Percentiles rank a stretch among this genome's conserved stretches.
phyloP scores from a whole-genome alignment of 768 basidiomycete species.

The Kwoniella sp. region DNA sequence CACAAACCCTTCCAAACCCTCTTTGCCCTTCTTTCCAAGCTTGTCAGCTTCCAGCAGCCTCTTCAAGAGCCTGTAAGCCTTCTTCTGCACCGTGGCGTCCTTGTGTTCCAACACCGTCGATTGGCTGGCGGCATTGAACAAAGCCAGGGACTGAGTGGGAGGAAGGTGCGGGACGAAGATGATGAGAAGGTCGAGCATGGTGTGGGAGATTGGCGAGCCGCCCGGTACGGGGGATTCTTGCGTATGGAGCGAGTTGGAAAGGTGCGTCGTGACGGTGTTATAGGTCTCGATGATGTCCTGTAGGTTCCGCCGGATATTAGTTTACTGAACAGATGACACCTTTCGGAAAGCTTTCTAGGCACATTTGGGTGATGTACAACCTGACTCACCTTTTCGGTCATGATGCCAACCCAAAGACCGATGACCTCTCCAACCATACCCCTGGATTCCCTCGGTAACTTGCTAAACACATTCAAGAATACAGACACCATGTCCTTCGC shows the following conservation, averaged over 20 bases:
- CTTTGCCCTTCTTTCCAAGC: conserved; percentile 49
- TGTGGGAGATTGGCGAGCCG: conserved; percentile 61
- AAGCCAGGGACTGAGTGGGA: conserved; percentile 62
- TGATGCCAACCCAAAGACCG: conserved; percentile 79
- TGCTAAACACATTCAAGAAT: conserved; percentile 94
- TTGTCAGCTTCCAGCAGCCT: conserved; percentile 71
- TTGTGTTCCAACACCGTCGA: conserved; percentile 70
- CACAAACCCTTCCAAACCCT: conserved; percentile 64
- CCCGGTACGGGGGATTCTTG: conserved; percentile 37
- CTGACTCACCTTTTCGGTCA: conserved; percentile 66
- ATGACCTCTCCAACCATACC: conserved; percentile 86
- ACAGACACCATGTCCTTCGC: conserved; percentile 92
- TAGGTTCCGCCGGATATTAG: neutral
- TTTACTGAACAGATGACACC: neutral
- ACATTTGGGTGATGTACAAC: conserved; percentile 1
- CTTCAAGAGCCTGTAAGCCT: conserved; percentile 84
- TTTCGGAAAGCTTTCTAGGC: neutral
- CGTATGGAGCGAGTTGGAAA: conserved; percentile 44
- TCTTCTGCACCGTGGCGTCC: conserved; percentile 92
- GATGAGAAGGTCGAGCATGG: conserved; percentile 74
- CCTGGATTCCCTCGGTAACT: conserved; percentile 71
- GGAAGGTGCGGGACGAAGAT: conserved; percentile 78
- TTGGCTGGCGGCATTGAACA: conserved; percentile 73
- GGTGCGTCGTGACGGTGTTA: conserved; percentile 67
- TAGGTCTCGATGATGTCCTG: conserved; percentile 82